A percentile compares a stretch with the other conserved stretches of the same genome.
phyloP scores from a whole-genome alignment of 2,329 filamentous ascomycete genomes.

The Diplodia sapinea region DNA sequence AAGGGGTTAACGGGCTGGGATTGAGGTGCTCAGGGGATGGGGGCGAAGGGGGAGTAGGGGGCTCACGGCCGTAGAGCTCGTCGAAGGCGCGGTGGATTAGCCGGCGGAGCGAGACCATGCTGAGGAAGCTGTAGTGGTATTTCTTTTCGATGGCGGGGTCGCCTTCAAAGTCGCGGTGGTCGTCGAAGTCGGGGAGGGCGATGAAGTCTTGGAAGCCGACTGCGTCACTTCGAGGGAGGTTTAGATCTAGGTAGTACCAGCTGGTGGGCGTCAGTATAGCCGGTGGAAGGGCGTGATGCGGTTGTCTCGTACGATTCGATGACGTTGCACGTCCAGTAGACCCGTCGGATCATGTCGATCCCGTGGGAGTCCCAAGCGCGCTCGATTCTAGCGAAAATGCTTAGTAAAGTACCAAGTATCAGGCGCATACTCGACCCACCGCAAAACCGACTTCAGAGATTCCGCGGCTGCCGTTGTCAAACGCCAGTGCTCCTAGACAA shows the following conservation, averaged over 20 bases:
- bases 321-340: constrained; percentile 64
- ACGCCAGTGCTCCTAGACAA: constrained; percentile 2
- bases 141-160: constrained; percentile 35
- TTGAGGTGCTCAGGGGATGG: no score
- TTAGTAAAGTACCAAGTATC: no score
- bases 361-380: not conserved
- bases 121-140: constrained; percentile 64
- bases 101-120: constrained; percentile 62
- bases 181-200: constrained; percentile 53
- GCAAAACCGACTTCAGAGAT: not conserved
- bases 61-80: constrained; percentile 59
- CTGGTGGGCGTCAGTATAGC: constrained; percentile 41
- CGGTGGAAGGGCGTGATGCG: fast-evolving
- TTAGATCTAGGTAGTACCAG: constrained; percentile 63
- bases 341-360: constrained; percentile 15
- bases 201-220: constrained; percentile 59
- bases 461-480: not conserved
- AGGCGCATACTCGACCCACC: not conserved
- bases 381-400: not conserved
- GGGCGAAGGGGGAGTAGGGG: no score
- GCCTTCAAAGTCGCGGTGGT: constrained; percentile 47
- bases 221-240: constrained; percentile 62
- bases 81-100: constrained; percentile 61
- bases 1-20: not conserved
- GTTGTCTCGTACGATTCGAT: constrained; percentile 55